These are phyloP conservation scores for Fusarium globosum DNA, from an alignment of 2,329 filamentous ascomycete genomes.

Conservation along the genomic window DNA sequence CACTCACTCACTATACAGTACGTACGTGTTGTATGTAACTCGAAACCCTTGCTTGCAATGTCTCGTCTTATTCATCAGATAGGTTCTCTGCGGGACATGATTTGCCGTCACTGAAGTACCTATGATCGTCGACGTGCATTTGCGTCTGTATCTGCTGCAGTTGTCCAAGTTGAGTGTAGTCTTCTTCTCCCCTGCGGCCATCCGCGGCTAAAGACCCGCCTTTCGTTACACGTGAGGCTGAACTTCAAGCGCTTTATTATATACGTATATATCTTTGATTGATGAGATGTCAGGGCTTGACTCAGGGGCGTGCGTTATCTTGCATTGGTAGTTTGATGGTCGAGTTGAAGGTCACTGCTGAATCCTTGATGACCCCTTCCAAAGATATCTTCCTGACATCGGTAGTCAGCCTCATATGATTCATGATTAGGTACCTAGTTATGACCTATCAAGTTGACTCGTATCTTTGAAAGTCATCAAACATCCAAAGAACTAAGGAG, in stretches of 20 bases:
- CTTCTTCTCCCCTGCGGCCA: conserved; percentile 18
- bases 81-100: conserved; percentile 10
- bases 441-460: background rate
- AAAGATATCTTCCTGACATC: background rate
- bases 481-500: background rate
- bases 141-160: conserved; percentile 12
- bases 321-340: conserved; percentile 30
- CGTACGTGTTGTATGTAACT: background rate
- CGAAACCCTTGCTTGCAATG: conserved; percentile 17
- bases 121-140: conserved; percentile 20
- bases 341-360: conserved; percentile 2
- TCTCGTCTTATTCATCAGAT: conserved; percentile 15
- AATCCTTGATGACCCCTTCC: background rate
- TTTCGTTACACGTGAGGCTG: conserved; percentile 38
- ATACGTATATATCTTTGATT: background rate
- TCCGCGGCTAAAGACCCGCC: conserved; percentile 31
- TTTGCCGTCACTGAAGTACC: conserved; percentile 16
- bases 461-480: background rate
- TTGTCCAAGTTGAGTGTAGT: conserved; percentile 26
- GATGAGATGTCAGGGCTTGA: background rate
- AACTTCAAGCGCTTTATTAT: conserved; percentile 11
- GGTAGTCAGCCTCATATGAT: background rate
- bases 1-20: background rate
- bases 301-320: conserved; percentile 37
- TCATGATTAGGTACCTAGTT: background rate